A percentile compares a stretch with the other conserved stretches of the same genome.
Conservation (phyloP, 345 rosid species). For the Aegle marmelos region DNA sequence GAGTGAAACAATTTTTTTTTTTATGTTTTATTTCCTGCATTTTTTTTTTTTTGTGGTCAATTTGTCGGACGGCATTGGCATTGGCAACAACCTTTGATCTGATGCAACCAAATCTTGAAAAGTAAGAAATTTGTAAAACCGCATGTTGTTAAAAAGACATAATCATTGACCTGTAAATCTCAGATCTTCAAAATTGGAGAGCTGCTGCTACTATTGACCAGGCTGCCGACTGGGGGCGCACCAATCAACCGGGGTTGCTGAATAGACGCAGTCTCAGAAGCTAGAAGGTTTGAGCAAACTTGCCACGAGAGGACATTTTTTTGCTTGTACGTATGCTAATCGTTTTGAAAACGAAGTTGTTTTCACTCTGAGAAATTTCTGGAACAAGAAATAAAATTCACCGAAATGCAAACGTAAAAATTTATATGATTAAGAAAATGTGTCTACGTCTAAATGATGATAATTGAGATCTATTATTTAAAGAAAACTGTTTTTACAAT, state of each 20-base stretch:
- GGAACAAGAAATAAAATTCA: too few relatives aligned
- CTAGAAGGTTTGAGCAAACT: background rate
- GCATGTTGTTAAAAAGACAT: background rate
- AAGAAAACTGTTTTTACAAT: too few relatives aligned
- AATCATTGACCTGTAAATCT: background rate
- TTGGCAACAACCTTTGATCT: too few relatives aligned
- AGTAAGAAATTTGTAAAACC: background rate
- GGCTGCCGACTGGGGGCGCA: background rate
- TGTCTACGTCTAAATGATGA: background rate
- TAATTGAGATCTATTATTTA: too few relatives aligned
- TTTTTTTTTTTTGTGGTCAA: background rate
- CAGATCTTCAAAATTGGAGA: background rate
- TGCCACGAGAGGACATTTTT: background rate
- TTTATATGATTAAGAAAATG: too few relatives aligned
- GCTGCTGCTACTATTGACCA: background rate
- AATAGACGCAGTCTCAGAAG: background rate
- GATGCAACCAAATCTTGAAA: background rate
- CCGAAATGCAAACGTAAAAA: too few relatives aligned
- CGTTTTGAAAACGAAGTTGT: too few relatives aligned
- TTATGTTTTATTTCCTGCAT: background rate
- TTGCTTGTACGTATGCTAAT: background rate
- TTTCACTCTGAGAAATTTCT: too few relatives aligned
- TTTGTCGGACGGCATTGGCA: background rate
- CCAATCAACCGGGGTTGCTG: background rate
- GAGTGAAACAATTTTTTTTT: background rate